Conservation (phyloP, 768 basidiomycete genomes). For the Tricholoma terreum region DNA sequence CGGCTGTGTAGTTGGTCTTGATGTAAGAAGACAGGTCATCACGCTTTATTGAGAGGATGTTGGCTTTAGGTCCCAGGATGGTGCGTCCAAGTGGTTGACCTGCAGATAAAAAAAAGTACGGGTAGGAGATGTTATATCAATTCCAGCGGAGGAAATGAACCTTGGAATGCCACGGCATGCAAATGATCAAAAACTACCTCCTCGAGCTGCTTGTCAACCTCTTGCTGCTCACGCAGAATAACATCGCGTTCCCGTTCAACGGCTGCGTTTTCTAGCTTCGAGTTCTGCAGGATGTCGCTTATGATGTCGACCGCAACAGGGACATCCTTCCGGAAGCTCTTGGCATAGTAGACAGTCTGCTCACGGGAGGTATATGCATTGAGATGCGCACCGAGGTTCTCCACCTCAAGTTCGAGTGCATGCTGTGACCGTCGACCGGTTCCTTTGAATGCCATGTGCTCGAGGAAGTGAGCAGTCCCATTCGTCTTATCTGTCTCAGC, state of each 20-base stretch:
- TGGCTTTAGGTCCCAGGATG: slow-evolving; percentile 93
- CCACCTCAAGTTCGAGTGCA: slow-evolving; percentile 92
- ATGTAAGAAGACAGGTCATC: slow-evolving; percentile 90
- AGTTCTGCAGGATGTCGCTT: slow-evolving; percentile 96
- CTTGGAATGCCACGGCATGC: slow-evolving; percentile 94
- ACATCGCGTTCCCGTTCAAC: slow-evolving; percentile 97
- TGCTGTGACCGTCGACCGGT: slow-evolving; percentile 87
- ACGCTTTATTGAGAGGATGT: slow-evolving; percentile 93
- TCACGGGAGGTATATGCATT: slow-evolving; percentile 99
- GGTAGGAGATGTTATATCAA: slow-evolving; percentile 8
- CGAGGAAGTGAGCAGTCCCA: slow-evolving; percentile 97
- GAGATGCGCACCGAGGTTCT: slow-evolving; percentile 95
- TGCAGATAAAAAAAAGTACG: slow-evolving; percentile 26
- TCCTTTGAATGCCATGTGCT: slow-evolving; percentile 98
- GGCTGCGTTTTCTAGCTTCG: slow-evolving; percentile 82
- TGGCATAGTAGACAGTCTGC: slow-evolving; percentile 99
- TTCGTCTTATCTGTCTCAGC: slow-evolving; percentile 95
- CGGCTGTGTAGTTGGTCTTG: slow-evolving; percentile 96
- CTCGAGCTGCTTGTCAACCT: slow-evolving; percentile 97
- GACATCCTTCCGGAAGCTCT: slow-evolving; percentile 96
- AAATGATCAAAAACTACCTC: slow-evolving; percentile 99
- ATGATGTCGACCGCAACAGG: slow-evolving; percentile 91
- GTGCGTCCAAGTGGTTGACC: slow-evolving; percentile 95
- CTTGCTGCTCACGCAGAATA: slow-evolving; percentile 95
- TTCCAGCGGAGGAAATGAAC: slow-evolving; percentile 44